A percentile compares a stretch with the other conserved stretches of the same genome.
These are phyloP conservation scores for Pyropia yezoensis DNA, from an alignment of 23 red algal genomes.

Conservation along the genomic window DNA sequence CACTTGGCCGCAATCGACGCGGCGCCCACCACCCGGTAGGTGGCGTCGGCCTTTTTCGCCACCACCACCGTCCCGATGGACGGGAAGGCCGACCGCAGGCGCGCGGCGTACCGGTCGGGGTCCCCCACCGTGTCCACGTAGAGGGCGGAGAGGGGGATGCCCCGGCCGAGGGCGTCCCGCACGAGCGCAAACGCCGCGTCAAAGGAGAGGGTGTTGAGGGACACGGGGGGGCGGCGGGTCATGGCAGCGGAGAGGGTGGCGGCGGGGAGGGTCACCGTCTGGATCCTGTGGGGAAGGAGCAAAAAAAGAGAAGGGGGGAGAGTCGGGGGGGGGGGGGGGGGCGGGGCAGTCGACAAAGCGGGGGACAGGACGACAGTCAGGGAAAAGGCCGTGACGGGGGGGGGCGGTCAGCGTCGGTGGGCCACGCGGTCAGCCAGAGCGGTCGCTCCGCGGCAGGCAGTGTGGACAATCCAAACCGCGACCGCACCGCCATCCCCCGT, in stretches of 20 bases:
- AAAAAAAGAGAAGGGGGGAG: background rate
- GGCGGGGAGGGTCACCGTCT: conserved; percentile 26
- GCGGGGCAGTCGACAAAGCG: background rate
- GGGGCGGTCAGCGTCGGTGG: no score
- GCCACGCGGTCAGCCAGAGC: no score
- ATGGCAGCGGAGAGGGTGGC: conserved; percentile 36
- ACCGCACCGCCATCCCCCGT: no score
- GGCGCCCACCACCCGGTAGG: conserved; percentile 65
- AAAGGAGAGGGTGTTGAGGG: conserved; percentile 68
- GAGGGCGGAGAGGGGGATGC: conserved; percentile 41
- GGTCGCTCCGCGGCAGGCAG: no score
- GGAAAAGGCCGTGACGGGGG: no score
- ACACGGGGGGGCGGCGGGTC: conserved; percentile 29
- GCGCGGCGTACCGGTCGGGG: conserved; percentile 38
- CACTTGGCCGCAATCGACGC: conserved; percentile 84
- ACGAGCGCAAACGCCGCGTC: conserved; percentile 64
- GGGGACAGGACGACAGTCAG: no score
- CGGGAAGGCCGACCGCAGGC: conserved; percentile 52
- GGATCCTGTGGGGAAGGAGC: background rate
- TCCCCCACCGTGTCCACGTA: conserved; percentile 86
- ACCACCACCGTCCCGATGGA: conserved; percentile 50
- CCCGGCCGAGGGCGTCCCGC: conserved; percentile 19
- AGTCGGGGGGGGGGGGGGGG: no score
- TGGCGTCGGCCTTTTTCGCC: conserved; percentile 58
- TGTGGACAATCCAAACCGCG: no score